A percentile compares a stretch with the other conserved stretches of the same genome.
phyloP scores from a whole-genome alignment of 257 asterid species.

The Petunia secreta region DNA sequence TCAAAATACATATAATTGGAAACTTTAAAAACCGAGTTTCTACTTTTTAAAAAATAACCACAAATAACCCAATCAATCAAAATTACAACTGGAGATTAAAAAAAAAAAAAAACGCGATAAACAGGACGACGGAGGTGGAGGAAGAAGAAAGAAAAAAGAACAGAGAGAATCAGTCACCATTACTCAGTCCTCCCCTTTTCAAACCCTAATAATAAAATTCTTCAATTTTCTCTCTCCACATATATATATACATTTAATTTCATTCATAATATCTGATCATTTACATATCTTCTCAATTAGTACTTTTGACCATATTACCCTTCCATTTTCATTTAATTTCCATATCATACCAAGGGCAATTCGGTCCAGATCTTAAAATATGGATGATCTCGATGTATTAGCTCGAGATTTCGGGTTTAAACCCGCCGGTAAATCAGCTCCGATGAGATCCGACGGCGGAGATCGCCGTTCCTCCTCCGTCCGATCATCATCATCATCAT shows the following conservation, averaged over 20 bases:
- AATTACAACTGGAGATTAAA: neutral
- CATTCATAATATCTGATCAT: neutral
- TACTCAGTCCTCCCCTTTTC: slow-evolving; percentile 24
- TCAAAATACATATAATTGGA: too few species aligned
- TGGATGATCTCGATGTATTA: slow-evolving; percentile 90
- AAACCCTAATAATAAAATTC: slow-evolving; percentile 25
- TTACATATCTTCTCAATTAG: slow-evolving; percentile 6
- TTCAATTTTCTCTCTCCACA: slow-evolving; percentile 12
- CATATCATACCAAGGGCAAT: slow-evolving; percentile 45
- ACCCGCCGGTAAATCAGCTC: slow-evolving; percentile 82
- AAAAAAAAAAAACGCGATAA: neutral
- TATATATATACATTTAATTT: slow-evolving; percentile 12
- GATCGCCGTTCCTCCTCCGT: slow-evolving; percentile 60
- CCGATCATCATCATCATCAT: slow-evolving; percentile 41
- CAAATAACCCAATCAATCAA: neutral
- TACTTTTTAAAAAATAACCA: neutral
- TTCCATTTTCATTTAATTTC: slow-evolving; percentile 23
- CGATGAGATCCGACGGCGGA: slow-evolving; percentile 80
- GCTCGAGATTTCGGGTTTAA: slow-evolving; percentile 75
- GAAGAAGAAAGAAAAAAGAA: slow-evolving; percentile 2
- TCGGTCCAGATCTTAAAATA: slow-evolving; percentile 55
- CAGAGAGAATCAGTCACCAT: slow-evolving; percentile 13
- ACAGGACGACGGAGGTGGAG: slow-evolving; percentile 28
- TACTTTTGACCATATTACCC: slow-evolving; percentile 21
- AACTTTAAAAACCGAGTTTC: too few species aligned